Percentiles rank a stretch among this genome's conserved stretches.
phyloP scores from a whole-genome alignment of 805 yeast species.

The Blastobotrys attinorum region DNA sequence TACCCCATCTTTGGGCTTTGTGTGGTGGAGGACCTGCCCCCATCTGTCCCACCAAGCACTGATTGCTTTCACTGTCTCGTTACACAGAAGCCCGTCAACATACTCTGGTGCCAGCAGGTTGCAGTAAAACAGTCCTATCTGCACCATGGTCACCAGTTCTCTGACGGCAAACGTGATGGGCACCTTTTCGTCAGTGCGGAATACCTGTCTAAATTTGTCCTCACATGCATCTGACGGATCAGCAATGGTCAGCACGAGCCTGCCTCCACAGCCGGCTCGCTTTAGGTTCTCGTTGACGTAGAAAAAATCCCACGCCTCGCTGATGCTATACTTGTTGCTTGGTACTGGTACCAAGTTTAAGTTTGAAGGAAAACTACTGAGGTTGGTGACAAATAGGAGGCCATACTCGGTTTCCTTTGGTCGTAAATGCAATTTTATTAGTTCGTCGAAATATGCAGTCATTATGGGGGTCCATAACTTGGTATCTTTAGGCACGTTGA shows the following conservation, averaged over 20 bases:
- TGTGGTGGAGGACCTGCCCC: conserved; percentile 37
- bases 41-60: conserved; percentile 73
- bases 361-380: conserved; percentile 72
- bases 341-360: conserved; percentile 65
- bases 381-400: conserved; percentile 66
- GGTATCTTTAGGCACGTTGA: conserved; percentile 42
- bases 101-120: conserved; percentile 57
- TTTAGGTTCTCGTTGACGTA: conserved; percentile 69
- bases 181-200: conserved; percentile 42
- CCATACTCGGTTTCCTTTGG: conserved; percentile 58
- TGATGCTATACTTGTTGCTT: conserved; percentile 19
- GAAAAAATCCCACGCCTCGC: conserved; percentile 49
- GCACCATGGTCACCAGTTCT: conserved; percentile 68
- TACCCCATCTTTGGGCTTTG: conserved; percentile 41
- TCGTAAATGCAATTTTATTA: conserved; percentile 57
- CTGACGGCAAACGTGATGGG: conserved; percentile 59
- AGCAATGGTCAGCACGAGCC: conserved; percentile 68
- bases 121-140: conserved; percentile 70
- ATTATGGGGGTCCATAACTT: conserved; percentile 45
- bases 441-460: conserved; percentile 54
- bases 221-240: conserved; percentile 68
- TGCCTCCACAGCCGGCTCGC: conserved; percentile 73
- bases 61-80: conserved; percentile 65
- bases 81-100: conserved; percentile 82
- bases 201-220: conserved; percentile 74